phyloP scores from a whole-genome alignment of 2,329 filamentous ascomycete genomes.

The Orbilia oligospora region DNA sequence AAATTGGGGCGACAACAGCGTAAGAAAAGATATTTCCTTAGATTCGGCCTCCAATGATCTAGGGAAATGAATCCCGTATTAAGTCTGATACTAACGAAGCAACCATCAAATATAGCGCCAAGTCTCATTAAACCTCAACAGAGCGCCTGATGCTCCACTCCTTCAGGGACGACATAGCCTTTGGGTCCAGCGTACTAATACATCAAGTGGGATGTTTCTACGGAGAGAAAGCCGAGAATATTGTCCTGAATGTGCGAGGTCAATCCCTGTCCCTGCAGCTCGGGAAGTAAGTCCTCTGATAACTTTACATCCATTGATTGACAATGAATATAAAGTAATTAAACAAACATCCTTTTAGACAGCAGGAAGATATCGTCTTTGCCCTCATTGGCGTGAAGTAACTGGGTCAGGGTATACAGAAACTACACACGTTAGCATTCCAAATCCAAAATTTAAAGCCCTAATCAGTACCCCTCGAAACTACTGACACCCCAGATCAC shows the following conservation, averaged over 20 bases:
- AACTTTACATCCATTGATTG: too few relatives aligned
- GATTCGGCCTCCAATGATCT: too few relatives aligned
- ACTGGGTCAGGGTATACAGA: conserved; percentile 12
- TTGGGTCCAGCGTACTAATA: conserved; percentile 31
- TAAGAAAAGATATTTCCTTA: background rate
- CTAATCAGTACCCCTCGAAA: background rate
- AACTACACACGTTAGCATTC: conserved; percentile 10
- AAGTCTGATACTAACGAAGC: background rate
- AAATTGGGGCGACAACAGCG: background rate
- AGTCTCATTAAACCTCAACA: background rate
- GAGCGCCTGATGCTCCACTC: conserved; percentile 6
- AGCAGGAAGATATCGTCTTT: conserved; percentile 40
- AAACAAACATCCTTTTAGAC: conserved; percentile 2
- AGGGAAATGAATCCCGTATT: too few relatives aligned
- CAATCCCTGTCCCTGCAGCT: background rate
- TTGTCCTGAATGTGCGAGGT: conserved; percentile 25
- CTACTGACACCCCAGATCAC: background rate
- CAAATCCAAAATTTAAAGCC: background rate
- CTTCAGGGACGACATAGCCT: conserved; percentile 26
- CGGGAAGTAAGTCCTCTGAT: conserved; percentile 5
- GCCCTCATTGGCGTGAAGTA: conserved; percentile 38
- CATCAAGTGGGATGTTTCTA: conserved; percentile 42
- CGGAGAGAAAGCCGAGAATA: background rate
- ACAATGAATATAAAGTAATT: background rate
- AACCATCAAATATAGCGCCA: background rate